A percentile compares a stretch with the other conserved stretches of the same genome.
Conservation (phyloP, 2,329 filamentous ascomycete species). For the Dactylellina parvicollis region DNA sequence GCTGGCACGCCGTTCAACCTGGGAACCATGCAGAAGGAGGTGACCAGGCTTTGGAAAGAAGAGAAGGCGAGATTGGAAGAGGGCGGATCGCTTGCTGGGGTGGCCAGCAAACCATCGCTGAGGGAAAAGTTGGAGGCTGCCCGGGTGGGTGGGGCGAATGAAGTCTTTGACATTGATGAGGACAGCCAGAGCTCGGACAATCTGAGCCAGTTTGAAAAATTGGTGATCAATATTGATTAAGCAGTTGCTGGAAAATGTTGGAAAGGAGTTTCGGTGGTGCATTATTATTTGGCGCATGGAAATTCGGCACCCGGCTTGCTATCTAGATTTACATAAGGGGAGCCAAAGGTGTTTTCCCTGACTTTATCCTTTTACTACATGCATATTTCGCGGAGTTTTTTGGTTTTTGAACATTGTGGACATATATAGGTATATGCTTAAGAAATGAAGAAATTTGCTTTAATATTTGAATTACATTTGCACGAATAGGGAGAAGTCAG, state of each 20-base stretch:
- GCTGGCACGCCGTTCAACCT: slow-evolving; percentile 45
- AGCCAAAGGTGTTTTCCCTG: not conserved
- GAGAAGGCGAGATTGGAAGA: slow-evolving; percentile 10
- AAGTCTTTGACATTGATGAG: not conserved
- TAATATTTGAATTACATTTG: too few species aligned
- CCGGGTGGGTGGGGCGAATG: too few species aligned
- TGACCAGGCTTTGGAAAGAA: slow-evolving; percentile 34
- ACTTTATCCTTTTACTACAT: not conserved
- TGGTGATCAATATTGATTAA: slow-evolving; percentile 43
- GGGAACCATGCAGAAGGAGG: slow-evolving; percentile 39
- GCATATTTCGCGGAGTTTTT: not conserved
- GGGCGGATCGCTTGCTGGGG: not conserved
- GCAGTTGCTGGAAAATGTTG: not conserved
- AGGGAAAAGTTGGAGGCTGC: slow-evolving; percentile 15
- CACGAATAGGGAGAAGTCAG: too few species aligned
- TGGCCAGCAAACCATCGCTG: slow-evolving; percentile 5
- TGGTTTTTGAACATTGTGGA: too few species aligned
- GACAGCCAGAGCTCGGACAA: slow-evolving; percentile 2
- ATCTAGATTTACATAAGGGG: too few species aligned
- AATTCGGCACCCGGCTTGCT: too few species aligned
- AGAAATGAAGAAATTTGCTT: too few species aligned
- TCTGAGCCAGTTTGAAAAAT: slow-evolving; percentile 19
- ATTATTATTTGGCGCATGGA: not conserved
- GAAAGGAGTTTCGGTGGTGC: not conserved
- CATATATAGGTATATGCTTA: too few species aligned